Evolutionary conservation across 306 rosid species (phyloP).

Genomic region (Trifolium repens): DNA sequence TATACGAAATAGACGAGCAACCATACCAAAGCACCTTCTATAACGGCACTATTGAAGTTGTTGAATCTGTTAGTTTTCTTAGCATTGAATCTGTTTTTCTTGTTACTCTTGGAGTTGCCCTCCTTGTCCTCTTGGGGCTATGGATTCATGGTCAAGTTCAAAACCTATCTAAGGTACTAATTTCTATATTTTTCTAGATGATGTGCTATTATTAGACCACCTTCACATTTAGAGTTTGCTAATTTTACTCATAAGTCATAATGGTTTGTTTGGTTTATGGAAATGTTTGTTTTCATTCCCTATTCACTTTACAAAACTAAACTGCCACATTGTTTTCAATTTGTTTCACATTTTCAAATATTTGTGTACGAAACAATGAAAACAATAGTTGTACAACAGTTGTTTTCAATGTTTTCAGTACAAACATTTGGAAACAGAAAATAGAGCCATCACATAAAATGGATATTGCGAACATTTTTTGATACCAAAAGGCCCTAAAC

Average conservation of each 20-base stretch:
- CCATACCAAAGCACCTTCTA: constrained; percentile 80
- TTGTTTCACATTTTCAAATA: neutral
- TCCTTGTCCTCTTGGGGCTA: constrained; percentile 68
- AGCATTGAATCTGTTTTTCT: constrained; percentile 88
- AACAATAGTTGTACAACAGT: neutral
- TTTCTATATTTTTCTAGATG: constrained; percentile 1
- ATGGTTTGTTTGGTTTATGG: neutral
- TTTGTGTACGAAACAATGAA: neutral
- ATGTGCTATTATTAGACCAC: neutral
- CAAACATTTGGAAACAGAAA: neutral
- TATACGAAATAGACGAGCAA: constrained; percentile 80
- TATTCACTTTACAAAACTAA: neutral
- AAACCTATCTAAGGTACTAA: constrained; percentile 77
- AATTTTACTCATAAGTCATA: neutral
- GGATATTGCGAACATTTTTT: neutral
- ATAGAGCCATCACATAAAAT: neutral
- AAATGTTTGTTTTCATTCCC: neutral
- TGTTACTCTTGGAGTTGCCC: constrained; percentile 77
- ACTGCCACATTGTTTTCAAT: neutral
- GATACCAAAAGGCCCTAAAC: neutral
- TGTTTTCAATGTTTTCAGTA: constrained; percentile 1
- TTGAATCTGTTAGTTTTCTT: constrained; percentile 67
- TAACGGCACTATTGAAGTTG: constrained; percentile 88
- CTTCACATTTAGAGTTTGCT: constrained; percentile 10
- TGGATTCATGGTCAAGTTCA: constrained; percentile 90